These are phyloP conservation scores for Epichloe sylvatica DNA, from an alignment of 2,329 filamentous ascomycete genomes.

Conservation along the genomic window DNA sequence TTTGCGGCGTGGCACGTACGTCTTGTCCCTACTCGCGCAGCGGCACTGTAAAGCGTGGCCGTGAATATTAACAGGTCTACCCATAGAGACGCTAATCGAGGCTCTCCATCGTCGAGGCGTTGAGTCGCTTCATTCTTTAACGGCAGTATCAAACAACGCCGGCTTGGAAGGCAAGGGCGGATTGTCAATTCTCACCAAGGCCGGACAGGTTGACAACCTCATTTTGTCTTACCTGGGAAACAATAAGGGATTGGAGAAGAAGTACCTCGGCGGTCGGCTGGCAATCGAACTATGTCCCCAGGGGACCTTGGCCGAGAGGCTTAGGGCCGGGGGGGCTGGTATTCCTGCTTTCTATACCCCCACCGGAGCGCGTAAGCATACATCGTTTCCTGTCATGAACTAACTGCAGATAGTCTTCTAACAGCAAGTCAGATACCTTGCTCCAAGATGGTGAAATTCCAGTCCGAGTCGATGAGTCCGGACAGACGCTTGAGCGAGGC, in stretches of 20 bases:
- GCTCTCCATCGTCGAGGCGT: conserved; percentile 47
- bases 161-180: conserved; percentile 55
- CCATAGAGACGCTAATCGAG: conserved; percentile 55
- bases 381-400: not conserved
- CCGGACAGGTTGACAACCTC: conserved; percentile 57
- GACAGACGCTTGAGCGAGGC: conserved; percentile 49
- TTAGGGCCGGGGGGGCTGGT: conserved; percentile 55
- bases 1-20: conserved; percentile 55
- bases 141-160: conserved; percentile 70
- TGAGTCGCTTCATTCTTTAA: conserved; percentile 51
- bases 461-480: conserved; percentile 43
- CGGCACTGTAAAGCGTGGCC: not conserved
- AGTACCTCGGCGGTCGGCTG: conserved; percentile 61
- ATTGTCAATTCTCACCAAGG: conserved; percentile 51
- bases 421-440: conserved; percentile 36
- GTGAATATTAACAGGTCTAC: conserved; percentile 1
- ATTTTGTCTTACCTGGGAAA: conserved; percentile 64
- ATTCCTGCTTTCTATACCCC: conserved; percentile 74
- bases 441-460: conserved; percentile 57
- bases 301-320: conserved; percentile 58
- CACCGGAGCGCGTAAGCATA: conserved; percentile 49
- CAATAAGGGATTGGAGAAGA: conserved; percentile 62
- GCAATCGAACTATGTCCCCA: conserved; percentile 66
- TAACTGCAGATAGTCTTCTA: not conserved
- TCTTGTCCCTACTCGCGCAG: not conserved